These are phyloP conservation scores for Penicillium sp. DNA, from an alignment of 2,329 filamentous ascomycete genomes.

Conservation along the genomic window DNA sequence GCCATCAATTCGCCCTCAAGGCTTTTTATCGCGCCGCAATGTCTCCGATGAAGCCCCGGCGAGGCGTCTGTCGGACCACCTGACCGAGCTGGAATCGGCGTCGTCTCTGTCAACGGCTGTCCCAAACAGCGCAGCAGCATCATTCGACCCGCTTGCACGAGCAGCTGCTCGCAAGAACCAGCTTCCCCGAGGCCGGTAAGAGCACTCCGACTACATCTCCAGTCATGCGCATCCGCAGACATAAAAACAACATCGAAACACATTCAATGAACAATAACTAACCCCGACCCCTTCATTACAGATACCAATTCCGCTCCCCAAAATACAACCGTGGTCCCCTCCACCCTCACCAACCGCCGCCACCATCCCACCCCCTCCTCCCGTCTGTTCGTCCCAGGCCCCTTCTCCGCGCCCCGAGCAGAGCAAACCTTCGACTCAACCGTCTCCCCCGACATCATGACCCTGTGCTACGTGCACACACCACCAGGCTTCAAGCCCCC, in stretches of 20 bases:
- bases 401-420: constrained; percentile 82
- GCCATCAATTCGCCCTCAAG: constrained; percentile 33
- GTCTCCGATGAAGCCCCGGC: constrained; percentile 45
- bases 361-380: constrained; percentile 83
- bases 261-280: constrained; percentile 1
- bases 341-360: constrained; percentile 88
- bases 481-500: constrained; percentile 70
- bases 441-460: constrained; percentile 82
- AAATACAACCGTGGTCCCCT: constrained; percentile 93
- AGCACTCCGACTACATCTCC: neutral
- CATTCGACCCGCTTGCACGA: constrained; percentile 52
- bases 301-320: constrained; percentile 92
- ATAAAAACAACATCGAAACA: neutral
- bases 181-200: constrained; percentile 56
- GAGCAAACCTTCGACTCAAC: constrained; percentile 88
- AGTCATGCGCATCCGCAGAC: neutral
- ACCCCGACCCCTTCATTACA: constrained; percentile 39
- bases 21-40: constrained; percentile 45
- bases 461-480: constrained; percentile 81
- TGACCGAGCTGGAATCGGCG: constrained; percentile 49
- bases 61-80: constrained; percentile 31
- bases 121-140: constrained; percentile 44
- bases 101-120: constrained; percentile 47
- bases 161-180: constrained; percentile 46
- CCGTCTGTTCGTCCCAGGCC: constrained; percentile 83